Evolutionary conservation across 805 yeast species (phyloP), one percentile per base, ranked within the genome.

Genomic region (Metschnikowia henanensis): DNA sequence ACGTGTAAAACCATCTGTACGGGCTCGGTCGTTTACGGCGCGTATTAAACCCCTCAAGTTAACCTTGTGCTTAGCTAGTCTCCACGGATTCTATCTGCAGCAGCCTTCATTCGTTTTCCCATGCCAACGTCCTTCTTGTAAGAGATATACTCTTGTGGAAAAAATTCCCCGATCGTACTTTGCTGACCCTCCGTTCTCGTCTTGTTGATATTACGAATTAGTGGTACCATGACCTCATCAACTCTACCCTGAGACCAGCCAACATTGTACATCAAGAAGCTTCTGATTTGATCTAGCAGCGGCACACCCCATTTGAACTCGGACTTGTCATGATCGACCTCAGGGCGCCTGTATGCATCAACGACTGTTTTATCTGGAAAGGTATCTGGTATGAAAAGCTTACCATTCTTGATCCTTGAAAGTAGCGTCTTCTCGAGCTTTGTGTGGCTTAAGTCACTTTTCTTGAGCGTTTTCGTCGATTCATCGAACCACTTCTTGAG

Each of bases 261-360:
- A 7, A 90, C 81, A 35, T 80, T 80, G 35, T 66, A 70, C 76
- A 77, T 77, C 61, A 94, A 68, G 53, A 78, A 91, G 0, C 79
- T 71, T 23, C 97, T 67, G 39, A 94, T 68, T 51, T 80, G 81
- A 54, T 90, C 97, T 46, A 91, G 64, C 59, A 87, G 89, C 0
- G 97, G 97, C 2, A 72, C 66, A 0, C 97, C 98, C 99, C 99
- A 94, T 36, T 77, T 77, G 64, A 94, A 91, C 42, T 76, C 74
- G 0, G 91, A 85, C 35, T 69, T 68, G 59, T 91, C 97, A 30
- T 73, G 73, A 60, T 94, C 98, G 3, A 94, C 96, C 26, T 83
- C 88, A 0, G 99, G 97, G 9, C 71, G 59, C 17, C 73, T 49
- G 61, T 94, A 94, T 0, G 97, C 97, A 18, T 84, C 80, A 26